Evolutionary conservation across 23 red algal genomes (phyloP), one percentile per base, ranked within the genome.

Genomic region (Gracilaria caudata): DNA sequence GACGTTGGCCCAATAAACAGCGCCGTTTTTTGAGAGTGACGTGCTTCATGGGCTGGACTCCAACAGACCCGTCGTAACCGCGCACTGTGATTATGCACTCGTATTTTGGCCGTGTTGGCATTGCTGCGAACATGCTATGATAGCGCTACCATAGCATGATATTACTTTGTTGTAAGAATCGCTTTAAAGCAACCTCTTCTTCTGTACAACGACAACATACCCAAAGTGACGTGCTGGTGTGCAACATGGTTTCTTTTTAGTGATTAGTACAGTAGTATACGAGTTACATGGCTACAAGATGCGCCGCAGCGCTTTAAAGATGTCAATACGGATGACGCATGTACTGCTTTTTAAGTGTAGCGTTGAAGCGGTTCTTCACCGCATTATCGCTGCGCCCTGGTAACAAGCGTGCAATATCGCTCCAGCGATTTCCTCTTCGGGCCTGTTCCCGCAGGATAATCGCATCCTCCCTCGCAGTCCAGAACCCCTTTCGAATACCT

Each of bases 301-400:
- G 43, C 43, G 43, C 11, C 11, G 11, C 4, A 45, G 19, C 8
- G 49, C 2, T 2, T 9, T 17, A 17, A 16, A 8, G 49, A 7
- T 1, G 13, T 66, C 32, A 66, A 30, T 66, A 66, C 13, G 61
- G 61, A 66, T 66, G 32, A 36, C 70, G 38, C 20, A 75, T 26
- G 33, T 46, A 26, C 12, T 75, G 70, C 38, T 75, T 75, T 29
- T 75, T 75, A n/a, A 75, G 43, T 14, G 87, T 95, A 0, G 78
- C 70, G 25, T 97, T 97, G 76, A 83, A 97, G 54, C 92, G 88
- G 68, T 97, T 97, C 72, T 97, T 97, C 64, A 97, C 86, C 4
- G 90, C 75, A 24, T 97, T 97, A 53, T 97, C 94, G 4, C 73
- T 83, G 20, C 94, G 72, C 20, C 94, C 94, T 29, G 88, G 88